Evolutionary conservation across 108 stramenopile genomes (phyloP).

Genomic region (Skeletonema marinoi): DNA sequence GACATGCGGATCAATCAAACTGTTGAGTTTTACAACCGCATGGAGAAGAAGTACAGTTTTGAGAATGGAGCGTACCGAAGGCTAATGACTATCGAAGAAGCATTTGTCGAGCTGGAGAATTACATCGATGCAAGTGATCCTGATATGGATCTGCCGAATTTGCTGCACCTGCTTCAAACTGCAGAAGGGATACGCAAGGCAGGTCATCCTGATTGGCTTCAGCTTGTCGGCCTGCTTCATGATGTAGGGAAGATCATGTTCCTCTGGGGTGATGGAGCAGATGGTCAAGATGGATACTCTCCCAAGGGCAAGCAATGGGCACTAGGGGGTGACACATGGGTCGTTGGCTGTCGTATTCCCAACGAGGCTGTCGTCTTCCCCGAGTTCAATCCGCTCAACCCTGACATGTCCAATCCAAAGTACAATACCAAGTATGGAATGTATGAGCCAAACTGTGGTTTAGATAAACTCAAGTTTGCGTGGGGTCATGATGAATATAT

Average conservation of each 20-base stretch:
- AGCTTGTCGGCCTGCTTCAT: constrained; percentile 74
- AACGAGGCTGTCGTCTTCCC: constrained; percentile 75
- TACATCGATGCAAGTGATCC: constrained; percentile 86
- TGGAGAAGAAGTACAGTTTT: constrained; percentile 69
- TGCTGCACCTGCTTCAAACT: constrained; percentile 77
- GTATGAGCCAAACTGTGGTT: constrained; percentile 69
- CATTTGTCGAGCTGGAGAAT: constrained; percentile 67
- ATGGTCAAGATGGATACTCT: constrained; percentile 70
- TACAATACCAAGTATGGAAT: constrained; percentile 68
- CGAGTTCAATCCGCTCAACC: constrained; percentile 72
- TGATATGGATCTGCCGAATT: constrained; percentile 75
- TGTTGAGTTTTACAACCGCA: constrained; percentile 61
- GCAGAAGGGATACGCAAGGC: constrained; percentile 79
- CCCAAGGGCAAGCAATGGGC: constrained; percentile 83
- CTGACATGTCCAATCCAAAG: constrained; percentile 66
- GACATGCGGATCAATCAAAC: constrained; percentile 68
- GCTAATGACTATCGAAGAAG: constrained; percentile 79
- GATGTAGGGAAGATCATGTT: constrained; percentile 90
- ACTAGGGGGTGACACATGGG: constrained; percentile 84
- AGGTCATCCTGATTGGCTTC: constrained; percentile 83
- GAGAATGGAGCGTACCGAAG: constrained; percentile 30
- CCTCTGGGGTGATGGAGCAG: constrained; percentile 70
- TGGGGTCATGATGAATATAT: constrained; percentile 89
- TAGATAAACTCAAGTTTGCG: constrained; percentile 67
- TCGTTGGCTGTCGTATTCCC: constrained; percentile 75